Percentiles rank a stretch among this genome's conserved stretches.
Evolutionary conservation across 2,329 filamentous ascomycete species (phyloP).

Genomic region (Aureobasidium pullulans): DNA sequence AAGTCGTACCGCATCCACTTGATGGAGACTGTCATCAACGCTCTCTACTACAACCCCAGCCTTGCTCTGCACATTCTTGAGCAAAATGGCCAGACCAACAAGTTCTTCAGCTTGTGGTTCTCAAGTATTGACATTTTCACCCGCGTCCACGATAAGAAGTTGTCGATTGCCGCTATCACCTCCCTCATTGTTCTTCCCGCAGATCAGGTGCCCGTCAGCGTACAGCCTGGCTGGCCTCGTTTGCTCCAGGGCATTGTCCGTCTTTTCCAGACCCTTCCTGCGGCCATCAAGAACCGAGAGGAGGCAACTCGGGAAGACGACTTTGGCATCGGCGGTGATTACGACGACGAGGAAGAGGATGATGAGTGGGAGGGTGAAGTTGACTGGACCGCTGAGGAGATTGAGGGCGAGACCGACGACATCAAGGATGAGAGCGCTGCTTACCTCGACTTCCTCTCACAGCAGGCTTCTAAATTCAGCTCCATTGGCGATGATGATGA

Average conservation of each 20-base stretch:
- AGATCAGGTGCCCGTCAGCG: slow-evolving; percentile 80
- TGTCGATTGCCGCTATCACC: slow-evolving; percentile 90
- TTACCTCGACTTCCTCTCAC: slow-evolving; percentile 91
- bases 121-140: slow-evolving; percentile 89
- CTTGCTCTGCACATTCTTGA: slow-evolving; percentile 84
- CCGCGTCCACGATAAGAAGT: slow-evolving; percentile 95
- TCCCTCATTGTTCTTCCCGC: slow-evolving; percentile 71
- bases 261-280: slow-evolving; percentile 84
- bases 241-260: slow-evolving; percentile 81
- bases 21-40: slow-evolving; percentile 98
- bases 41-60: slow-evolving; percentile 92
- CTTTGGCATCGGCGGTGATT: slow-evolving; percentile 69
- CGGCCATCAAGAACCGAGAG: slow-evolving; percentile 83
- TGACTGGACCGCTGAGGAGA: slow-evolving; percentile 58
- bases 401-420: slow-evolving; percentile 54
- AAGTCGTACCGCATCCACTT: slow-evolving; percentile 93
- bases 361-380: slow-evolving; percentile 72
- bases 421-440: slow-evolving; percentile 85
- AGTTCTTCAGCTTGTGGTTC: slow-evolving; percentile 98
- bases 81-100: slow-evolving; percentile 88
- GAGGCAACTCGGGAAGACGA: slow-evolving; percentile 82
- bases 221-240: slow-evolving; percentile 91
- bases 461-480: slow-evolving; percentile 51
- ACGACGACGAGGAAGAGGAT: slow-evolving; percentile 63
- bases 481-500: slow-evolving; percentile 60